Evolutionary conservation across 1,139 yeast genomes (phyloP).

Genomic region (Yamadazyma diddensiae): DNA sequence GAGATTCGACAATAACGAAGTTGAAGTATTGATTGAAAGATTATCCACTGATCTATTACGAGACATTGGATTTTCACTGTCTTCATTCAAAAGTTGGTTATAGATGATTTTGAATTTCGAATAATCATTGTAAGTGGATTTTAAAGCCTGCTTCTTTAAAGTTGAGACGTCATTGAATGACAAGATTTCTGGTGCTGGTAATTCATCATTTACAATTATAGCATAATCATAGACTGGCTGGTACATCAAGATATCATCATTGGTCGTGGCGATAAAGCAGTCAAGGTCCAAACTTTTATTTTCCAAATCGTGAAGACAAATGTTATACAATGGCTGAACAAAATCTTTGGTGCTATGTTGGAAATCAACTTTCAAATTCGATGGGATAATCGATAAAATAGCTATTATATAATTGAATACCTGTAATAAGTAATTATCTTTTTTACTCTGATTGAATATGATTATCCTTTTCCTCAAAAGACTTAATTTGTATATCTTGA

Average conservation of each 20-base stretch:
- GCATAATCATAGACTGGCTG: constrained; percentile 57
- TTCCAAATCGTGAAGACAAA: constrained; percentile 58
- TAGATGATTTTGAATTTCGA: constrained; percentile 34
- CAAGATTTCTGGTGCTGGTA: constrained; percentile 12
- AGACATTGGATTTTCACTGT: constrained; percentile 14
- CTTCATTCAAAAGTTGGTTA: constrained; percentile 24
- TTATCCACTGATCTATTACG: constrained; percentile 20
- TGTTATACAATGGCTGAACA: constrained; percentile 57
- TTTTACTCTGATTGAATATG: constrained; percentile 45
- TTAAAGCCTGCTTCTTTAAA: constrained; percentile 14
- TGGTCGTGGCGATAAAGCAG: constrained; percentile 51
- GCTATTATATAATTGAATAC: constrained; percentile 37
- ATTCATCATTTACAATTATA: constrained; percentile 29
- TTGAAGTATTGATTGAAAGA: constrained; percentile 22
- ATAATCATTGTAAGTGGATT: constrained; percentile 38
- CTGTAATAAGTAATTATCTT: constrained; percentile 20
- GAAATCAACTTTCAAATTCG: constrained; percentile 19
- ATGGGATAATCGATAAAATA: constrained; percentile 37
- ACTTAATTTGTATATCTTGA: constrained; percentile 67
- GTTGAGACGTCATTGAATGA: constrained; percentile 11
- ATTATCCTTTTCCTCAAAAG: constrained; percentile 61
- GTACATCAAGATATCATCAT: constrained; percentile 65
- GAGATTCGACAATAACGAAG: constrained; percentile 17
- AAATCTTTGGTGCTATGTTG: constrained; percentile 13
- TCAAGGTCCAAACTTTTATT: constrained; percentile 13